Base-by-base conservation (phyloP, 495 filamentous ascomycete genomes). In the Cladorrhinum samala region DNA sequence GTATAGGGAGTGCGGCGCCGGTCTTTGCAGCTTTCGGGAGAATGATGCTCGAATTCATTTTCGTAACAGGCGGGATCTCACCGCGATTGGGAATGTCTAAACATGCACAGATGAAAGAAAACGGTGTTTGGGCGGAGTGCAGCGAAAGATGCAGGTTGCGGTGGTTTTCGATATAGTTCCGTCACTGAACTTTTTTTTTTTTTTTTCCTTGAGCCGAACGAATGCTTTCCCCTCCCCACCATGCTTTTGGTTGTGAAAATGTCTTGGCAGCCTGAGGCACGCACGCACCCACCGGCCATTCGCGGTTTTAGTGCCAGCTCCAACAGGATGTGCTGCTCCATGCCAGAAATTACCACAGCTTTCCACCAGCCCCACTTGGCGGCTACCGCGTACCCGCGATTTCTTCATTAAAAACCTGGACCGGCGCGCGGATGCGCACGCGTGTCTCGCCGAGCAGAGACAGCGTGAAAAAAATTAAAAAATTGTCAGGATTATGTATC, bases 21-120 rank as follows among this genome's bases (percentile, higher is more conserved):
- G 8, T 14, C 17, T 41, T 41, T 18, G 11, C 27, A 33, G 77
- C 74, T 67, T 77, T 82, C 41, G 69, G 68, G 24, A 79, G 63
- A 53, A 81, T 63, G 52, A 81, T 62, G 53, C 61, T 72, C 27
- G 78, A 69, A 56, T 72, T 78, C 75, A 78, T 47, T 41, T 25
- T 40, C 41, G 39, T 21, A 37, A 42, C n/a, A 46, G 55, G 46
- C 46, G 17, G 57, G 37, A 24, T 33, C 48, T 53, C 42, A 58
- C 58, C 45, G 54, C 36, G 40, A 40, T 49, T 20, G 40, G 55
- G 37, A 44, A 60, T 2, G 5, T 18, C 39, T 41, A 14, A 14
- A 41, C 39, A 41, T 41, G 13, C 4, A 41, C n/a, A n/a, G n/a
- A n/a, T n/a, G n/a, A n/a, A n/a, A n/a, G n/a, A n/a, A n/a, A n/a